Evolutionary conservation across 140 eudicot genomes (phyloP), one percentile per base, ranked within the genome.

Genomic region (Stevia rebaudiana): DNA sequence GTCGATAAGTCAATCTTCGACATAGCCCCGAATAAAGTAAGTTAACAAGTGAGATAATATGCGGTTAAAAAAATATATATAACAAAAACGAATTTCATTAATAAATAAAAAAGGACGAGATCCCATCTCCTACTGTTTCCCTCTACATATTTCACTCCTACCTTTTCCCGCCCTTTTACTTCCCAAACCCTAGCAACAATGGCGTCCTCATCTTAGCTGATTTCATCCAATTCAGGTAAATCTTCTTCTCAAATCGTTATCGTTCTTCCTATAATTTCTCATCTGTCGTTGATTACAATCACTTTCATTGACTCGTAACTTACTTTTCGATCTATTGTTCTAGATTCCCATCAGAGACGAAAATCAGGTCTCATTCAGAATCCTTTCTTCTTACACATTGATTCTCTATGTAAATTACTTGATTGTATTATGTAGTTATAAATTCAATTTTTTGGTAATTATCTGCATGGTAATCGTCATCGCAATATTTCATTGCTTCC

Each of bases 131-230:
- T 10, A 0, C 9, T 41, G 30, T 68, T 57, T 69, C 67, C 74
- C 74, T 43, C 74, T 59, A 15, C 36, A 21, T 10, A 8, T 40
- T 39, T 39, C 51, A 62, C 36, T 3, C 49, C 48, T 7, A 69
- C 15, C 31, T 12, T 57, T 69, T 69, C 74, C 74, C 74, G 74
- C 74, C 58, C 24, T 69, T 69, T 69, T 69, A 19, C 37, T 43
- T 9, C 18, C 16, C 37, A 28, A 28, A 69, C 74, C 67, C 74
- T 69, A 69, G 74, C 46, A 69, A 55, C 18, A 31, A 44, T 30
- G 9, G 18, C 9, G 24, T 41, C 18, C 6, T 22, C 50, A 51
- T 67, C 50, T 24, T 16, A 15, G 9, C 43, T 13, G 58, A 56
- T 68, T 55, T 31, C 23, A 56, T 57, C 51, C 67, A 30, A 28